Base-by-base conservation (phyloP, 2,329 filamentous ascomycete species). In the Fusarium avenaceum region DNA sequence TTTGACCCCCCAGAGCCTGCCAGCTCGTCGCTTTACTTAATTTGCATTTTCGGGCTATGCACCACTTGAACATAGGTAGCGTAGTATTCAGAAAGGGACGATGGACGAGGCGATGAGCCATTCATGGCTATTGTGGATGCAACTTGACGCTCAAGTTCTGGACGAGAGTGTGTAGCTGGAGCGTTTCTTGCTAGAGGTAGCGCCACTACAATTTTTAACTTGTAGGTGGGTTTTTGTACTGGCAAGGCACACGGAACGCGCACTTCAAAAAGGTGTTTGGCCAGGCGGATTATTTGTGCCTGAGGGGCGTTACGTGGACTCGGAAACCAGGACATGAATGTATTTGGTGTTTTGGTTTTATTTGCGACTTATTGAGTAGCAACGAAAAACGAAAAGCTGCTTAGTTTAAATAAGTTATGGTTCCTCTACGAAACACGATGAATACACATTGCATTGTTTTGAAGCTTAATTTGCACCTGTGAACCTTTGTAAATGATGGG, bases 261-360 rank as follows among this genome's bases (percentile, higher is more conserved):
- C 78, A 83, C 79, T 76, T 75, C 71, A 83, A 84, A 73, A 84
- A 82, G 77, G 74, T 82, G 81, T 80, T 80, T 78, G 80, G 67
- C 67, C 69, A 75, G 72, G 74, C 63, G 58, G 61, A 66, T 49
- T 63, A 67, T 57, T 67, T 26, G 35, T 73, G 62, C 64, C 67
- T 74, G 65, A 65, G 60, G 57, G 74, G 72, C 74, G 72, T 74
- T 64, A 75, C 69, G 57, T 59, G 63, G 61, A 70, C 55, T 57
- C 50, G 65, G 75, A 67, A 67, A 57, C 50, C 57, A 51, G 73
- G 67, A 65, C 65, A 71, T 65, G 71, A 67, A 69, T 50, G 68
- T 71, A 65, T 70, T 72, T 65, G 76, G 76, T 75, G 73, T 76
- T 74, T 53, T 69, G 75, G 65, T 54, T 65, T 11, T 30, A 30